Evolutionary conservation across 306 rosid genomes (phyloP).

Genomic region (Gynostemma pentaphyllum): DNA sequence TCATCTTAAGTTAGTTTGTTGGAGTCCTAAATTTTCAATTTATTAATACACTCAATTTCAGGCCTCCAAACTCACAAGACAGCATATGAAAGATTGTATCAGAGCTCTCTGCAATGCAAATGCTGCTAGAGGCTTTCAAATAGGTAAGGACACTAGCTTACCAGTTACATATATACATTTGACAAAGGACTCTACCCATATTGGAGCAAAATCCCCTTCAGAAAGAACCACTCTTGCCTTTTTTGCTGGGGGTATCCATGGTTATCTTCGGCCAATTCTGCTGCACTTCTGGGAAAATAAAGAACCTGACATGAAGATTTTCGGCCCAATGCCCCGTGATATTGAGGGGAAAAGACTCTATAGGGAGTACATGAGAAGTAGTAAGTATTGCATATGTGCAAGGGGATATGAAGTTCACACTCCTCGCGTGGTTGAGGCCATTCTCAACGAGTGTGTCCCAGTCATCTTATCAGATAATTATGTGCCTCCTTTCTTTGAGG

Average conservation of each 20-base stretch:
- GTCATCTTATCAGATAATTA: constrained; percentile 36
- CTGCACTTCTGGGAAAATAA: constrained; percentile 61
- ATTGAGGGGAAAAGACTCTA: constrained; percentile 51
- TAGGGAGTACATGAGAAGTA: constrained; percentile 62
- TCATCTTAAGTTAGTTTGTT: background rate
- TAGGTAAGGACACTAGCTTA: constrained; percentile 69
- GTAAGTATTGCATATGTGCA: constrained; percentile 83
- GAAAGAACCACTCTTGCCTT: constrained; percentile 56
- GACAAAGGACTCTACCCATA: constrained; percentile 33
- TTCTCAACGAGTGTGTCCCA: constrained; percentile 46
- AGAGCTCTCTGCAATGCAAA: constrained; percentile 79
- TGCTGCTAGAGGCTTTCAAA: constrained; percentile 48
- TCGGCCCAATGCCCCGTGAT: constrained; percentile 68
- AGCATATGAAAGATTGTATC: constrained; percentile 47
- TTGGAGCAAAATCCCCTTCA: constrained; percentile 52
- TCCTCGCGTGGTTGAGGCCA: constrained; percentile 67
- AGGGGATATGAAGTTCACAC: constrained; percentile 75
- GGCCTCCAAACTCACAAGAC: constrained; percentile 56
- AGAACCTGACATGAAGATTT: constrained; percentile 63
- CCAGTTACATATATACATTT: constrained; percentile 67
- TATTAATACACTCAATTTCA: constrained; percentile 22
- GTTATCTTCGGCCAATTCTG: constrained; percentile 63
- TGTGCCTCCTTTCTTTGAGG: constrained; percentile 50
- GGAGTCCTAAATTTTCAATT: background rate
- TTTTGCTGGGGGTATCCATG: constrained; percentile 71